Conservation (phyloP, 2,329 filamentous ascomycete species). For the Arthroderma sp. region DNA sequence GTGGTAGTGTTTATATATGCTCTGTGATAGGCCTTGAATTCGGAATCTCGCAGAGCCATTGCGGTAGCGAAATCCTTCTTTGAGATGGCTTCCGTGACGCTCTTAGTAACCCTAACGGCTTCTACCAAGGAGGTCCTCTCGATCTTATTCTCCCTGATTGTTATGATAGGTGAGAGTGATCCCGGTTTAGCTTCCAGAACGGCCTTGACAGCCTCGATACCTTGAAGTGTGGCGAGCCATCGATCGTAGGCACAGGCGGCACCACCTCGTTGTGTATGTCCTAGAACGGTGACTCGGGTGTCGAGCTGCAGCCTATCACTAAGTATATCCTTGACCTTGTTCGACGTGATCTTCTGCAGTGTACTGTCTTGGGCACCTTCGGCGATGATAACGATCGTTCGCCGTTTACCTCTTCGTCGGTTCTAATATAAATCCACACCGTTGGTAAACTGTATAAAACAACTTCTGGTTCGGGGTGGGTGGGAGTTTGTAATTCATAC, state of each 20-base stretch:
- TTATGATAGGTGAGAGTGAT: slow-evolving; percentile 86
- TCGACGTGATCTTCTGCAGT: slow-evolving; percentile 69
- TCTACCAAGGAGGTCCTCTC: slow-evolving; percentile 78
- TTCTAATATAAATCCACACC: slow-evolving; percentile 46
- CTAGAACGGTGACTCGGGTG: slow-evolving; percentile 86
- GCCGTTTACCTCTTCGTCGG: slow-evolving; percentile 77
- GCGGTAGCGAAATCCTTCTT: slow-evolving; percentile 75
- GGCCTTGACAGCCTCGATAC: slow-evolving; percentile 84
- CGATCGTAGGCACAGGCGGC: slow-evolving; percentile 87
- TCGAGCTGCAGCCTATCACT: slow-evolving; percentile 70
- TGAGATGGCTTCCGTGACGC: slow-evolving; percentile 69
- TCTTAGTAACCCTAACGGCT: slow-evolving; percentile 74
- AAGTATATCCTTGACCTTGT: slow-evolving; percentile 78
- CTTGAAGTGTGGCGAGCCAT: slow-evolving; percentile 83
- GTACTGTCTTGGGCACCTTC: slow-evolving; percentile 82
- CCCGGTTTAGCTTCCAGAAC: slow-evolving; percentile 81
- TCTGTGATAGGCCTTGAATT: slow-evolving; percentile 84
- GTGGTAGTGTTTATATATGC: slow-evolving; percentile 87
- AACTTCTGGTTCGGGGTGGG: not conserved
- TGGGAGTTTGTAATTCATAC: slow-evolving; percentile 34
- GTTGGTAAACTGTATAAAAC: slow-evolving; percentile 12
- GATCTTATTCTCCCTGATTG: slow-evolving; percentile 97
- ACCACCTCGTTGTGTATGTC: slow-evolving; percentile 94
- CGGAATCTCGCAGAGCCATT: slow-evolving; percentile 78
- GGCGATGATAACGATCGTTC: slow-evolving; percentile 95